phyloP scores from a whole-genome alignment of 2,329 filamentous ascomycete species.

The Diaporthe ampelina region DNA sequence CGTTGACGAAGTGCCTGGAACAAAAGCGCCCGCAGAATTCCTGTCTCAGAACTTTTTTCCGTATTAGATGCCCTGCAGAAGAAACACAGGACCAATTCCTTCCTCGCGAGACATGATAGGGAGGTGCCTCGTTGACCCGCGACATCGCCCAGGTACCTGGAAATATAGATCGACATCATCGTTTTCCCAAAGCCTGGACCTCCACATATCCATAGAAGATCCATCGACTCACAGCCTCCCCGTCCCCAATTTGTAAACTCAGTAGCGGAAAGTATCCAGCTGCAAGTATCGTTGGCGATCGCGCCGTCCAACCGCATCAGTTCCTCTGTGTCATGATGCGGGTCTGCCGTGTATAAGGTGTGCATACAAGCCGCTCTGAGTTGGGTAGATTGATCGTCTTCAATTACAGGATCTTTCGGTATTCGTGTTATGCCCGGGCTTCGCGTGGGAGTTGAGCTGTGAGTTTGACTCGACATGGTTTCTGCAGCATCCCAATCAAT shows the following conservation, averaged over 20 bases:
- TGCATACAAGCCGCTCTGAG: neutral
- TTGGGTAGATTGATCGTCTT: too few relatives aligned
- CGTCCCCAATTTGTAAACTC: neutral
- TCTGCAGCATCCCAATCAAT: too few relatives aligned
- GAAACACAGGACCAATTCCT: neutral
- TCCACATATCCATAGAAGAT: neutral
- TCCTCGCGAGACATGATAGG: too few relatives aligned
- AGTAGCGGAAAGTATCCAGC: neutral
- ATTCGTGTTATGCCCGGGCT: too few relatives aligned
- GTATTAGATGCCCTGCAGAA: neutral
- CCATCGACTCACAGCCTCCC: neutral
- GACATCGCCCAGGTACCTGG: neutral
- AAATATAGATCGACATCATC: neutral
- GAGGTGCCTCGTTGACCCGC: too few relatives aligned
- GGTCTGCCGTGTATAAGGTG: neutral
- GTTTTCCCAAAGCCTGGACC: constrained; percentile 7
- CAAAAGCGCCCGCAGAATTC: neutral
- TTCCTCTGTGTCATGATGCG: neutral
- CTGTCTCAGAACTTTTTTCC: neutral
- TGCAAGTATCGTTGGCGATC: neutral
- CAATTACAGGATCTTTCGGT: too few relatives aligned
- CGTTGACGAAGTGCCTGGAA: neutral
- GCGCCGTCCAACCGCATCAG: neutral
- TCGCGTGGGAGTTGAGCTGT: neutral
- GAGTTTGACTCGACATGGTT: neutral